These are phyloP conservation scores for Aristolochia contorta DNA, from an alignment of 164 flowering plant species.

Conservation along the genomic window DNA sequence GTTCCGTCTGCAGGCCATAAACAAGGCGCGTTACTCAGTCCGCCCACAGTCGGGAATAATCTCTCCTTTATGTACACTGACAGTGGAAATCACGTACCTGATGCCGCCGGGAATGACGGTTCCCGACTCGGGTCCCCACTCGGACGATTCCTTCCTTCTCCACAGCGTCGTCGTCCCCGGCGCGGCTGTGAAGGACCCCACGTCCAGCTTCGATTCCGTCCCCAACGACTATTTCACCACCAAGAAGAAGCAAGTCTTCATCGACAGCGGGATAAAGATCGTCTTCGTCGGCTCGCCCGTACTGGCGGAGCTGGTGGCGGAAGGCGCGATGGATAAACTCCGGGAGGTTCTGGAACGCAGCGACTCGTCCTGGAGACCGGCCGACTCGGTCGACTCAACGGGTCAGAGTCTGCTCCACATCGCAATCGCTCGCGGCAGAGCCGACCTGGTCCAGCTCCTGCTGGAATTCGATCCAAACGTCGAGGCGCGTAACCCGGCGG, in stretches of 20 bases:
- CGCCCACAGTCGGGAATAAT: conserved; percentile 62
- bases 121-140: conserved; percentile 42
- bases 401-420: conserved; percentile 59
- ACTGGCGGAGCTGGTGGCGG: conserved; percentile 32
- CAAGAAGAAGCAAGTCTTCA: conserved; percentile 61
- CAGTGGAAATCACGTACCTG: conserved; percentile 44
- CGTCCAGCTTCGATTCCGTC: conserved; percentile 34
- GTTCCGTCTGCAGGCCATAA: conserved; percentile 47
- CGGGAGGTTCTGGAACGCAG: conserved; percentile 57
- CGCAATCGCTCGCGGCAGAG: conserved; percentile 42
- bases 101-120: conserved; percentile 27
- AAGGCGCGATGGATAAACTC: conserved; percentile 53
- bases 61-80: conserved; percentile 41
- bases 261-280: conserved; percentile 52
- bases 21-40: conserved; percentile 38
- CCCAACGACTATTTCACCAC: conserved; percentile 68
- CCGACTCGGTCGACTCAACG: conserved; percentile 37
- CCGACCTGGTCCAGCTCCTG: conserved; percentile 60
- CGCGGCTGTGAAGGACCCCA: conserved; percentile 39
- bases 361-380: conserved; percentile 40
- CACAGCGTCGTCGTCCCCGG: conserved; percentile 81
- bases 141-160: conserved; percentile 44
- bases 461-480: conserved; percentile 54
- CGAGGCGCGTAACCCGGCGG: conserved; percentile 35
- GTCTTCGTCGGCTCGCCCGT: conserved; percentile 57